Conservation (phyloP, 139 green algal species). For the Picochlorum sp. region DNA sequence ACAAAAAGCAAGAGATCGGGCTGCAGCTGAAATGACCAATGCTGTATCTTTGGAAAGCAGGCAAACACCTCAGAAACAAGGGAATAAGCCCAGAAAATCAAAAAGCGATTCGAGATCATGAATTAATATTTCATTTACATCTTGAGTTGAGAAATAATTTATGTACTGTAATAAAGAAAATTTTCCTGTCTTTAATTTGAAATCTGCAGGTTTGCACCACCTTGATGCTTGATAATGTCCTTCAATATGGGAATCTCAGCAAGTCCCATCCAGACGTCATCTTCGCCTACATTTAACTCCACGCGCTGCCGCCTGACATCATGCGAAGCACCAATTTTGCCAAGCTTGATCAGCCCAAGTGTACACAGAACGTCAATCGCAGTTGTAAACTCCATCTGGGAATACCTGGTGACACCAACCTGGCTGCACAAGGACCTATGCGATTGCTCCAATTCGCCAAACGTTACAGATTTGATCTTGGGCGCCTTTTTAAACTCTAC, state of each 20-base stretch:
- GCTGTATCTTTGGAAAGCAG: too few relatives aligned
- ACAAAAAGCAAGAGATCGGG: too few relatives aligned
- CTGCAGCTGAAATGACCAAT: too few relatives aligned
- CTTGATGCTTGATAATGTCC: too few relatives aligned
- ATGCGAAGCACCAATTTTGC: not conserved
- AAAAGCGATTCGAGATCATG: too few relatives aligned
- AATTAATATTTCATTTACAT: too few relatives aligned
- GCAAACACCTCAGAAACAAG: too few relatives aligned
- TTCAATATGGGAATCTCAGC: constrained; percentile 6
- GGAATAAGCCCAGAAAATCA: too few relatives aligned
- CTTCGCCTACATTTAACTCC: constrained; percentile 11
- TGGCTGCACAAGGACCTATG: constrained; percentile 5
- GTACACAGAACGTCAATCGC: constrained; percentile 3
- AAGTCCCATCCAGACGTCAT: constrained; percentile 16
- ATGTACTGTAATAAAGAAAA: too few relatives aligned
- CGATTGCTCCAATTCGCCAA: constrained; percentile 4
- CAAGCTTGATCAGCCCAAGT: constrained; percentile 5
- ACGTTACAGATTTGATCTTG: constrained; percentile 1
- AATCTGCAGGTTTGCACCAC: too few relatives aligned
- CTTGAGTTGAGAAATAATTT: too few relatives aligned
- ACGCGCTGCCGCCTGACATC: not conserved
- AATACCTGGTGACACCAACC: constrained; percentile 9
- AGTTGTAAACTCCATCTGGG: not conserved
- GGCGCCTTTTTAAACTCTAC: not conserved
- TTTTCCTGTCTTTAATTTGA: too few relatives aligned